Evolutionary conservation across 2,329 filamentous ascomycete genomes (phyloP).

Genomic region (Calycina herbarum): DNA sequence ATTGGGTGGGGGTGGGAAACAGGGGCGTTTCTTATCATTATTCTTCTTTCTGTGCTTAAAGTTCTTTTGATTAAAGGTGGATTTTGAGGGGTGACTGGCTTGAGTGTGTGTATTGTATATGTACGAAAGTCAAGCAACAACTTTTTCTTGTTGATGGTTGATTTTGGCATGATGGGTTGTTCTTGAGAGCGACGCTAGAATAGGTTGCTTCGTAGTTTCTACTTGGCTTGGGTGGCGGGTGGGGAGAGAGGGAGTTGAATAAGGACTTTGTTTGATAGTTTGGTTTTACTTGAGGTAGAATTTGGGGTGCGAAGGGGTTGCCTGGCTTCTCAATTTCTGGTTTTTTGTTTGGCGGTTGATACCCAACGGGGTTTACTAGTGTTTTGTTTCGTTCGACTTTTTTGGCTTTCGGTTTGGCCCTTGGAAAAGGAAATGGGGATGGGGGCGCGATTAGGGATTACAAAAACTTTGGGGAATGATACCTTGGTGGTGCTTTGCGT

Average conservation of each 20-base stretch:
- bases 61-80: background rate
- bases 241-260: background rate
- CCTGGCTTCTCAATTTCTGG: background rate
- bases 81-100: background rate
- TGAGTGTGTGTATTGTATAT: background rate
- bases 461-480: background rate
- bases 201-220: background rate
- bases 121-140: conserved; percentile 1
- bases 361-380: background rate
- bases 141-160: background rate
- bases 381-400: background rate
- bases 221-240: background rate
- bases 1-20: background rate
- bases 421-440: background rate
- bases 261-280: background rate
- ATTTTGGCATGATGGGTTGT: background rate
- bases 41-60: background rate
- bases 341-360: background rate
- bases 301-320: background rate
- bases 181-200: background rate
- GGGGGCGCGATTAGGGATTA: background rate
- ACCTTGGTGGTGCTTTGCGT: background rate
- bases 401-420: background rate
- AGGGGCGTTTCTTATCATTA: background rate
- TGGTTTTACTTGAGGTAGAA: background rate